Evolutionary conservation across 257 asterid species (phyloP), one percentile per base, ranked within the genome.

Genomic region (Paraleonurus japonicus): DNA sequence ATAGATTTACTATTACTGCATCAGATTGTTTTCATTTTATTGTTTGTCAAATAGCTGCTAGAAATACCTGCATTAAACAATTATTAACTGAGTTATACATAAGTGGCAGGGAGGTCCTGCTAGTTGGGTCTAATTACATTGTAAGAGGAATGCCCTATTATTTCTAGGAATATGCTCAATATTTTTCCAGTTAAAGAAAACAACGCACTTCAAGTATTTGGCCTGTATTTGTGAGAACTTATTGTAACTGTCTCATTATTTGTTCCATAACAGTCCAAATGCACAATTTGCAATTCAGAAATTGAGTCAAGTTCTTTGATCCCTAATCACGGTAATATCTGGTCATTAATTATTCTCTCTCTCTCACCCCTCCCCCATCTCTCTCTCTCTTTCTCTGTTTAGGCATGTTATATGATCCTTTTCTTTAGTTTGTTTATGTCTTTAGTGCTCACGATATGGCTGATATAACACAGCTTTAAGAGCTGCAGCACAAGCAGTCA

Each of bases 401-500:
- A 19, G 54, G 71, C 74, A 27, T 66, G 65, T 61, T 37, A 32
- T 43, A 15, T 15, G 19, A 75, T 50, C 67, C 63, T 54, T 69
- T 47, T 68, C 75, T 58, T 76, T 73, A 66, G 37, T 45, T 17
- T 47, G 37, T 54, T 27, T 27, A 41, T 27, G 30, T 53, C 35
- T 45, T 73, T 65, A 61, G 15, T 73, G 48, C 66, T 69, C 59
- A 20, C 63, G 28, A 26, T n/a, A n/a, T 76, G 76, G 50, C 74
- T 59, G 79, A 71, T 77, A 62, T 69, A 35, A 27, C 53, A 8
- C 90, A 94, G 99, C 90, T 48, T 79, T 94, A 77, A 85, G 98
- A 88, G 97, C 98, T 69, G 99, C 95, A 23, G 96, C 99, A 58
- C 81, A 80, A 20, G 98, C 99, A 48, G 96, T 91, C 80, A 94